Evolutionary conservation across 1,284 basidiomycete species (phyloP), one percentile per base, ranked within the genome.

Genomic region (Moniliella sp.): DNA sequence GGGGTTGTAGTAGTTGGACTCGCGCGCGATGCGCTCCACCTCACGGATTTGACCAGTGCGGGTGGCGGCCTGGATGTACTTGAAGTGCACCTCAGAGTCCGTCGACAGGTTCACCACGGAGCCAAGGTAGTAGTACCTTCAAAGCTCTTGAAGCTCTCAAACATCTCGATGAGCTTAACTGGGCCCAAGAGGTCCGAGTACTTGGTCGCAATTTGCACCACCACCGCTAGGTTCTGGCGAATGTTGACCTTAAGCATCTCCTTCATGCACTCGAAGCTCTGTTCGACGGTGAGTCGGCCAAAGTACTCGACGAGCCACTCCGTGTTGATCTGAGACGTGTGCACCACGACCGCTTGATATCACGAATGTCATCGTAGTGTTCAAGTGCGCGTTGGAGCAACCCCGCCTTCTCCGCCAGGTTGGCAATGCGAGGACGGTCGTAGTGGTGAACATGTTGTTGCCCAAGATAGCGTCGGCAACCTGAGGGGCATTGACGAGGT

Each of bases 401-500:
- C 28, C 91, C 91, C 39, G 91, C 91, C 68, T 93, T 93, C 67
- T 97, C 91, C 54, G 86, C 94, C 31, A 99, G 70, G 64, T 94
- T 94, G 45, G 91, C 91, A 56, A 99, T 82, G 42, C 91, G 73
- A 2, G 91, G 83, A 23, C 80, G 74, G 62, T 99, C 91, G 59
- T 94, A 97, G 62, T 97, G 76, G 78, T 73, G 65, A 97, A 94
- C 81, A 99, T 94, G 54, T 93, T 81, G 63, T 97, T 99, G 29
- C 86, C 84, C 23, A 99, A 76, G 47, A 97, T 99, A 7, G 91
- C 91, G 60, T 99, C 91, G 1, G 91, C 91, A 34, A 97, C 91
- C 64, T 97, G 91, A 43, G 91, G 91, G 5, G 91, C 91, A 61
- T 93, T 79, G 39, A 94, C 66, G 34, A 99, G 69, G 66, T 99